These are phyloP conservation scores for Acanthamoeba lenticulata DNA, from an alignment of 208 protist species.

Conservation along the genomic window DNA sequence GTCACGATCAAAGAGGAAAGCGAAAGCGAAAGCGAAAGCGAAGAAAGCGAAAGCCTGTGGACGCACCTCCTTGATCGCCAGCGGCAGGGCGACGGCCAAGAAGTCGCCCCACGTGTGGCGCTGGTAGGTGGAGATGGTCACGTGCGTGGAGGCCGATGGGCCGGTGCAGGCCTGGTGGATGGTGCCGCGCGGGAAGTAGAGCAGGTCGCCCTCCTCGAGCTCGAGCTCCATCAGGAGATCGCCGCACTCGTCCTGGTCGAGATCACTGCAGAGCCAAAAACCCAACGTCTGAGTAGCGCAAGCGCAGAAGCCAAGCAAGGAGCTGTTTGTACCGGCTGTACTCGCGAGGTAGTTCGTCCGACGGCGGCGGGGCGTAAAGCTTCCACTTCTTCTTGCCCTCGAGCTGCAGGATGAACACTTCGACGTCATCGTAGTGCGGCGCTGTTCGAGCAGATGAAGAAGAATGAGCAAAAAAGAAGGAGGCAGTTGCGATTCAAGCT, in stretches of 20 bases:
- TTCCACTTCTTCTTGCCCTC: slow-evolving; percentile 94
- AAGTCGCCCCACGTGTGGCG: slow-evolving; percentile 81
- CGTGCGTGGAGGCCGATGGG: slow-evolving; percentile 89
- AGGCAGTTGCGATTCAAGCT: not conserved
- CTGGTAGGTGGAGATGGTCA: slow-evolving; percentile 94
- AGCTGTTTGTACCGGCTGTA: slow-evolving; percentile 13
- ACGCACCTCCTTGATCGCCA: slow-evolving; percentile 63
- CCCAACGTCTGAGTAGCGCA: not conserved
- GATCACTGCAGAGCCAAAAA: slow-evolving; percentile 77
- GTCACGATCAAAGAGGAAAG: not conserved
- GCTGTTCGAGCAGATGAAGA: slow-evolving; percentile 72
- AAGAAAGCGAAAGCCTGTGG: not conserved
- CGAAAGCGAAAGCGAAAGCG: not conserved
- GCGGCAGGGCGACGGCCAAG: slow-evolving; percentile 74
- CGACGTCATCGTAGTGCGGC: slow-evolving; percentile 96
- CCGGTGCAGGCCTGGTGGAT: slow-evolving; percentile 89
- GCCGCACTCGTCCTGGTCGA: slow-evolving; percentile 88
- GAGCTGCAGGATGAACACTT: slow-evolving; percentile 95
- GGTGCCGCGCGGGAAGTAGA: slow-evolving; percentile 95
- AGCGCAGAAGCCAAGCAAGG: not conserved
- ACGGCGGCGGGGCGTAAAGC: slow-evolving; percentile 89
- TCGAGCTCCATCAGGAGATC: slow-evolving; percentile 85
- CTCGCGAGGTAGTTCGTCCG: slow-evolving; percentile 80
- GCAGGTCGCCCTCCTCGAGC: slow-evolving; percentile 91
- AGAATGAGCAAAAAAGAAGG: not conserved